A percentile compares a stretch with the other conserved stretches of the same genome.
phyloP scores from a whole-genome alignment of 768 basidiomycete genomes.

The Mycena belliarum region DNA sequence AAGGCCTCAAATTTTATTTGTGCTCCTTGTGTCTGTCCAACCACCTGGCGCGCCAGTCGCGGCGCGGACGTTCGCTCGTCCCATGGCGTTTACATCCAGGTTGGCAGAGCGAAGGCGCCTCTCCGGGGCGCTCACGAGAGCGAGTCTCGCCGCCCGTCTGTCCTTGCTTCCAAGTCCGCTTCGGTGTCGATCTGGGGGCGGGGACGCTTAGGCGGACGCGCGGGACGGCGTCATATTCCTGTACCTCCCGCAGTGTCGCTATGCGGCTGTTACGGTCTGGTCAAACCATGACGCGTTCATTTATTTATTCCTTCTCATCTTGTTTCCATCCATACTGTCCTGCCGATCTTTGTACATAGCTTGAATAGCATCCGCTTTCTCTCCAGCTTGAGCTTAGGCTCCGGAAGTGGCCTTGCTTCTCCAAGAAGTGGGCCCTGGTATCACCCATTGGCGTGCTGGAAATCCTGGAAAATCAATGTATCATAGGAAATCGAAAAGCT shows the following conservation, averaged over 20 bases:
- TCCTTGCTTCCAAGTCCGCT: constrained; percentile 10
- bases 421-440: too few relatives aligned
- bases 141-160: neutral
- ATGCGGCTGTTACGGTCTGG: constrained; percentile 82
- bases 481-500: too few relatives aligned
- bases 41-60: constrained; percentile 11
- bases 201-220: neutral
- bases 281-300: constrained; percentile 82
- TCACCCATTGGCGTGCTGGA: too few relatives aligned
- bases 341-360: too few relatives aligned
- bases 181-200: constrained; percentile 11
- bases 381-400: too few relatives aligned
- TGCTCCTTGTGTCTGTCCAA: constrained; percentile 16
- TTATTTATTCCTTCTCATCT: neutral
- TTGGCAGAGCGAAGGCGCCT: constrained; percentile 19
- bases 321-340: too few relatives aligned
- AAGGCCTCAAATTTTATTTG: neutral
- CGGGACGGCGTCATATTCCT: constrained; percentile 78
- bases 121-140: constrained; percentile 16
- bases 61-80: constrained; percentile 18
- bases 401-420: too few relatives aligned
- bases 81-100: constrained; percentile 12
- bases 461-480: too few relatives aligned
- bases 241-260: constrained; percentile 78
- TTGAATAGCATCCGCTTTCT: too few relatives aligned